phyloP scores from a whole-genome alignment of 2,329 filamentous ascomycete species.

The Bimuria novae-zelandiae region DNA sequence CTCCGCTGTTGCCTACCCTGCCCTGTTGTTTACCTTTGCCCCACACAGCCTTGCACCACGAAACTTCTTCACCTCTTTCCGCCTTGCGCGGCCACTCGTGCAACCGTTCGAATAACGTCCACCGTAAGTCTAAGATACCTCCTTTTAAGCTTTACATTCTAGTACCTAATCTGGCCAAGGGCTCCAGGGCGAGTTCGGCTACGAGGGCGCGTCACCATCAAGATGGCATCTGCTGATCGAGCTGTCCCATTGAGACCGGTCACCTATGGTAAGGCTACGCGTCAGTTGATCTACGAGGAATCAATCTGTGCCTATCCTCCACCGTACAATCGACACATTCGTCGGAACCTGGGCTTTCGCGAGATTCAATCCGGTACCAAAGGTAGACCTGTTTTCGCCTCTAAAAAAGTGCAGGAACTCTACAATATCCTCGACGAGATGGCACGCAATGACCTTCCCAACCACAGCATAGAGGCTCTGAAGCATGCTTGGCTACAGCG shows the following conservation, averaged over 20 bases:
- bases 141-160: no score
- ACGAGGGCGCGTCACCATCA: no score
- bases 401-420: background rate
- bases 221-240: background rate
- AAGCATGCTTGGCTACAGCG: background rate
- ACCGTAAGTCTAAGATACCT: no score
- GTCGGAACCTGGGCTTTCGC: slow-evolving; percentile 7
- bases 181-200: no score
- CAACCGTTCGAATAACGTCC: no score
- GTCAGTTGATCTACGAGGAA: background rate
- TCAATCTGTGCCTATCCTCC: background rate
- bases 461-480: background rate
- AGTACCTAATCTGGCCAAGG: no score
- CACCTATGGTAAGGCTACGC: background rate
- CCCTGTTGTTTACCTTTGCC: background rate
- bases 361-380: background rate
- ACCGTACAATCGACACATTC: background rate
- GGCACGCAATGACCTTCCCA: background rate
- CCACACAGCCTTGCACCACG: background rate
- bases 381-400: slow-evolving; percentile 3
- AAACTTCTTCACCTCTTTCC: background rate
- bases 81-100: background rate
- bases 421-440: slow-evolving; percentile 5
- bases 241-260: background rate
- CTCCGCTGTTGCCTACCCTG: background rate